These are phyloP conservation scores for Colletotrichum liaoningense DNA, from an alignment of 2,329 filamentous ascomycete genomes.

Conservation along the genomic window DNA sequence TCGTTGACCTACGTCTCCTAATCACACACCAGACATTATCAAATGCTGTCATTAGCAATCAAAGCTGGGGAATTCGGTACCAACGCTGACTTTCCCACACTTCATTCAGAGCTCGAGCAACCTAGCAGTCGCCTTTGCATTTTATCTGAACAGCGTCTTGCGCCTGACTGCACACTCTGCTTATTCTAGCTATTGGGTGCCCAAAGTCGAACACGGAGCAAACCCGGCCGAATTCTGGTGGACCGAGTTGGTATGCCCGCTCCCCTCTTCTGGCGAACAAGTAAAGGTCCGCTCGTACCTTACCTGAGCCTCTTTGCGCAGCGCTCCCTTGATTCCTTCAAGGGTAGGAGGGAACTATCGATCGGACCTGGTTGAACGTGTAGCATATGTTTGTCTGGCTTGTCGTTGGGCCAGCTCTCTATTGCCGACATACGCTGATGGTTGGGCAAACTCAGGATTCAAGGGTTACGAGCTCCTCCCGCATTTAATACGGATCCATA, in stretches of 20 bases:
- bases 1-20: conserved; percentile 42
- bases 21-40: conserved; percentile 43
- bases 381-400: conserved; percentile 6
- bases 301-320: conserved; percentile 13
- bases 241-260: conserved; percentile 36
- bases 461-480: conserved; percentile 32
- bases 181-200: conserved; percentile 15
- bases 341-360: neutral
- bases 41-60: conserved; percentile 47
- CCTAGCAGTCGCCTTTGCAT: conserved; percentile 11
- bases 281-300: conserved; percentile 17
- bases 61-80: conserved; percentile 33
- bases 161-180: neutral
- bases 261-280: conserved; percentile 22
- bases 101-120: neutral
- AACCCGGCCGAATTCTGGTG: conserved; percentile 33
- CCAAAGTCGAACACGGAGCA: conserved; percentile 28
- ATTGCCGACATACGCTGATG: conserved; percentile 31
- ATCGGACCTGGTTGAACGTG: neutral
- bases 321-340: conserved; percentile 5
- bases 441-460: conserved; percentile 34
- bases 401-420: neutral
- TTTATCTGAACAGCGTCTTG: neutral
- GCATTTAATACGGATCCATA: conserved; percentile 22
- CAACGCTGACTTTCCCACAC: conserved; percentile 23